Conservation (phyloP, 768 basidiomycete genomes). For the Phylloporus sp. region DNA sequence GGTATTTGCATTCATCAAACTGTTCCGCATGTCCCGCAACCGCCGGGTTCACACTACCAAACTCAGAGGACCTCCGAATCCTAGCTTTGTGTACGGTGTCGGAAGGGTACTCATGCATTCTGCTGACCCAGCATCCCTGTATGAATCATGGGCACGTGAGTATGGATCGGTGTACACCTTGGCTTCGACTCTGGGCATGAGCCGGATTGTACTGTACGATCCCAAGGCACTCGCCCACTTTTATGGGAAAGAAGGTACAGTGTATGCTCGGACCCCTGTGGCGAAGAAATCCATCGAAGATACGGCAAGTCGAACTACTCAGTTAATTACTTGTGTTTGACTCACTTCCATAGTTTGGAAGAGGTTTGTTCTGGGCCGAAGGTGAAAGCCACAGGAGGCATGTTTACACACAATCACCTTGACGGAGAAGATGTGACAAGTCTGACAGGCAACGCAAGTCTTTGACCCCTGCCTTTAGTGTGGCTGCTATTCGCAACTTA, state of each 20-base stretch:
- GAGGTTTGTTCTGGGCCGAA: constrained; percentile 29
- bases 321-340: not conserved
- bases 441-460: constrained; percentile 24
- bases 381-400: constrained; percentile 45
- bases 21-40: constrained; percentile 4
- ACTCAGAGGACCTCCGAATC: constrained; percentile 16
- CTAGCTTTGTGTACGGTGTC: constrained; percentile 16
- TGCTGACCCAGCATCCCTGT: constrained; percentile 5
- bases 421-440: not conserved
- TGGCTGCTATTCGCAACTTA: constrained; percentile 21
- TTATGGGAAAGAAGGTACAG: constrained; percentile 10
- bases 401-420: not conserved
- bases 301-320: not conserved
- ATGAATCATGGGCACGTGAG: constrained; percentile 18
- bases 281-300: constrained; percentile 32
- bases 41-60: constrained; percentile 12
- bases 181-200: constrained; percentile 10
- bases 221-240: constrained; percentile 32
- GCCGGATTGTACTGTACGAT: constrained; percentile 32
- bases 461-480: constrained; percentile 25
- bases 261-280: constrained; percentile 40
- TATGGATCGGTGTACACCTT: constrained; percentile 14
- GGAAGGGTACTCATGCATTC: constrained; percentile 2
- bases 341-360: constrained; percentile 17
- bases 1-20: constrained; percentile 4